Evolutionary conservation across 2,329 filamentous ascomycete genomes (phyloP).

Genomic region (Chrysoporthe deuterocubensis): DNA sequence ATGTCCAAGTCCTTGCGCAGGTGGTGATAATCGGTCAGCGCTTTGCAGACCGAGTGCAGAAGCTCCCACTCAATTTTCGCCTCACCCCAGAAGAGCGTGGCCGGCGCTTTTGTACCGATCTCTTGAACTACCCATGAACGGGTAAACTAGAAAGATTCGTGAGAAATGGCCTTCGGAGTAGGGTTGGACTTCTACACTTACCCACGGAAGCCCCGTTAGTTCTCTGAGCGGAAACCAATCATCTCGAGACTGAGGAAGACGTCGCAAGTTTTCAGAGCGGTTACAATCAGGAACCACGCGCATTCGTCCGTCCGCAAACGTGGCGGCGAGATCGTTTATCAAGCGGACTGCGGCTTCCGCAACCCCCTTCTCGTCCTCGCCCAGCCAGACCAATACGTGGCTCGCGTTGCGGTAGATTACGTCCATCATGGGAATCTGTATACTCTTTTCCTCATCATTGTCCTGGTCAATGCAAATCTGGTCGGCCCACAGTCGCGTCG

Average conservation of each 20-base stretch:
- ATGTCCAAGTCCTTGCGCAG: neutral
- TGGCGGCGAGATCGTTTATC: neutral
- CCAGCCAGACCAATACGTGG: neutral
- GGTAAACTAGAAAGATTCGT: neutral
- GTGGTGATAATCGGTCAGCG: neutral
- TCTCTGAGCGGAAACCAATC: neutral
- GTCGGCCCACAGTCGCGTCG: neutral
- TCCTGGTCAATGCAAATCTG: neutral
- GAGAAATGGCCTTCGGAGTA: neutral
- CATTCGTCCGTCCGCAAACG: neutral
- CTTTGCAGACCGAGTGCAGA: neutral
- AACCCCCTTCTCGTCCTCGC: neutral
- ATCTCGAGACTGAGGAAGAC: neutral
- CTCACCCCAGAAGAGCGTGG: neutral
- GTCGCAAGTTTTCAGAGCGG: neutral
- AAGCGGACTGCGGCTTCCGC: neutral
- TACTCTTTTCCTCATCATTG: neutral
- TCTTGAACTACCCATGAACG: neutral
- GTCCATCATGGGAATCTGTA: neutral
- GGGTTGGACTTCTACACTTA: neutral
- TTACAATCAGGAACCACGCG: neutral
- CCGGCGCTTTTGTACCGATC: neutral
- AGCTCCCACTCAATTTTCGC: neutral
- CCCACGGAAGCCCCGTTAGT: neutral
- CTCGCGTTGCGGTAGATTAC: neutral